These are phyloP conservation scores for Hyaloperonospora brassicae DNA, from an alignment of 352 stramenopile species.

Conservation along the genomic window DNA sequence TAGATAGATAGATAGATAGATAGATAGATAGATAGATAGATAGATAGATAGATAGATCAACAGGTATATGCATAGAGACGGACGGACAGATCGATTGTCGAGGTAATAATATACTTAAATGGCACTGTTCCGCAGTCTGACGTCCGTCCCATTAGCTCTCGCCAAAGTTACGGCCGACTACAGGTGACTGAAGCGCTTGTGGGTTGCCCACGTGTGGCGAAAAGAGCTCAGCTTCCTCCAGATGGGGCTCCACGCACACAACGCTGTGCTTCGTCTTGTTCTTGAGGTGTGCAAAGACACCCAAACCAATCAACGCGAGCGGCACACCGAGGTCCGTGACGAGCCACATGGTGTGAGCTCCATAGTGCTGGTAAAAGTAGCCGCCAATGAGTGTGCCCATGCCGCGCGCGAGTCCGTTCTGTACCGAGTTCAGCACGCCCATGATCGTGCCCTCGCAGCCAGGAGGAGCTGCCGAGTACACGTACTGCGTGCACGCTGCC, in stretches of 20 bases:
- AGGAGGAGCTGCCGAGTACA: conserved; percentile 51
- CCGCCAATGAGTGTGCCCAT: conserved; percentile 61
- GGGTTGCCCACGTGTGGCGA: conserved; percentile 47
- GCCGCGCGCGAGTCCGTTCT: conserved; percentile 63
- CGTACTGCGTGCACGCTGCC: conserved; percentile 69
- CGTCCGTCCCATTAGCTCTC: neutral
- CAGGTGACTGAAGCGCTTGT: conserved; percentile 31
- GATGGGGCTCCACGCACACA: conserved; percentile 23
- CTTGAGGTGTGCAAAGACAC: conserved; percentile 56
- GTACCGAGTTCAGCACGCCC: conserved; percentile 65
- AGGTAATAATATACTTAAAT: too few relatives aligned
- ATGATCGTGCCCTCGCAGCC: conserved; percentile 68
- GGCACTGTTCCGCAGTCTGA: neutral
- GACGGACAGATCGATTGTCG: too few relatives aligned
- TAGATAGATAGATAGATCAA: too few relatives aligned
- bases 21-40: too few relatives aligned
- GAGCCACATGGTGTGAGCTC: conserved; percentile 57
- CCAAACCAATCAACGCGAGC: conserved; percentile 44
- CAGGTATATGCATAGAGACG: too few relatives aligned
- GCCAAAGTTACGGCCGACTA: conserved; percentile 10
- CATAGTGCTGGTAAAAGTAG: conserved; percentile 71
- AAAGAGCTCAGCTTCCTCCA: conserved; percentile 60
- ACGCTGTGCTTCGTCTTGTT: conserved; percentile 22
- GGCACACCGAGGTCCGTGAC: conserved; percentile 60
- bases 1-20: too few relatives aligned